Conservation (phyloP, 2,329 filamentous ascomycete genomes). For the Neurospora crassa region DNA sequence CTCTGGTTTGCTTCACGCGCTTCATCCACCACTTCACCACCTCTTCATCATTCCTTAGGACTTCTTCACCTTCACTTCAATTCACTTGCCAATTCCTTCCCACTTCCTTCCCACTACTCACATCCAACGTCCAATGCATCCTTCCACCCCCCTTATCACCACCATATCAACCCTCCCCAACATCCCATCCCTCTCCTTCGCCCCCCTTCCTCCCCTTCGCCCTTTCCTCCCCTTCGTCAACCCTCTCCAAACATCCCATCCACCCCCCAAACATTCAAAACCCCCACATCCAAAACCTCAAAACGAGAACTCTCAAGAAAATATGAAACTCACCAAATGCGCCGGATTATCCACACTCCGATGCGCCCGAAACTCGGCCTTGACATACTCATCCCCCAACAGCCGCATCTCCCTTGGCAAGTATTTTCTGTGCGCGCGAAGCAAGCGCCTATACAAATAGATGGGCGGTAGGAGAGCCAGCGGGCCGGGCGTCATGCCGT, state of each 20-base stretch:
- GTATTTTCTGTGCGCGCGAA: slow-evolving; percentile 76
- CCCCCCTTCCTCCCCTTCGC: too few relatives aligned
- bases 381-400: slow-evolving; percentile 87
- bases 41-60: too few relatives aligned
- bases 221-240: too few relatives aligned
- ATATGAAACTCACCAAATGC: slow-evolving; percentile 59
- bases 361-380: slow-evolving; percentile 83
- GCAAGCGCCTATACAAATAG: slow-evolving; percentile 76
- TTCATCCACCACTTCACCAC: background rate
- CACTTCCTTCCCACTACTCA: background rate
- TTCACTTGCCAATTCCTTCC: background rate
- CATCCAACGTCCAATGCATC: too few relatives aligned
- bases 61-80: background rate
- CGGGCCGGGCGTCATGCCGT: slow-evolving; percentile 27
- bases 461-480: slow-evolving; percentile 78
- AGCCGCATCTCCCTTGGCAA: slow-evolving; percentile 66
- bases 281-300: background rate
- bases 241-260: too few relatives aligned
- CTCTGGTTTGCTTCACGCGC: background rate
- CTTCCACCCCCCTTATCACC: background rate
- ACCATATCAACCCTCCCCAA: too few relatives aligned
- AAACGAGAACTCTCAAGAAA: too few relatives aligned
- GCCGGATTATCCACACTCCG: slow-evolving; percentile 77
- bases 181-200: background rate
- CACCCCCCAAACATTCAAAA: too few relatives aligned